Evolutionary conservation across 1,284 basidiomycete species (phyloP), one percentile per base, ranked within the genome.

Genomic region (Somion occarium): DNA sequence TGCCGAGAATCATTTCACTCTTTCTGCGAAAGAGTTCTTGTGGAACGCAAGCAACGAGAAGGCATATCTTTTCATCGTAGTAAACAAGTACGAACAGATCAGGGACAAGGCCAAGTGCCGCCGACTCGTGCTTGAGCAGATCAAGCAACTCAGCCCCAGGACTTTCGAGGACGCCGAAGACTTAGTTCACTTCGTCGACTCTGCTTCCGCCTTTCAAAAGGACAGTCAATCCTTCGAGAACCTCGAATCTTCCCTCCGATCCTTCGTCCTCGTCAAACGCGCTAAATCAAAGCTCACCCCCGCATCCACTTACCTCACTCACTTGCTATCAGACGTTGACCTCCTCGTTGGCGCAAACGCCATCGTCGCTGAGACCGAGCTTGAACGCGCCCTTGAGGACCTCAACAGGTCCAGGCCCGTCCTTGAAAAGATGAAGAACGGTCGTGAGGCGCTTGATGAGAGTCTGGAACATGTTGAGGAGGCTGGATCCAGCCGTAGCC

Each of bases 161-260:
- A 99, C 97, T 0, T 95, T 88, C 68, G 88, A 92, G 51, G 91
- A 98, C 60, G 86, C 93, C 0, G 82, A 87, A 53, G 93, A 98
- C 66, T 83, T 99, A 22, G 95, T 99, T 1, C 97, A 99, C 71
- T 99, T 99, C 69, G 97, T 99, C 61, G 96, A 99, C 67, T 95
- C 93, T 4, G 83, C 85, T 22, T 71, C 81, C 0, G 84, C 85
- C 7, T 73, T 85, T 24, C 76, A 81, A 51, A 78, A 78, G 27
- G 82, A 78, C 56, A 78, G 84, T 2, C 78, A 81, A 52, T 72
- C 85, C 0, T 99, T 99, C 65, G 85, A 87, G 46, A 83, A 89
- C 58, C 85, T 99, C 53, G 95, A 99, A 69, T 84, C 88, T n/a
- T 85, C 91, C 0, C 75, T 99, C 39, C 85, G 94, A 24, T 94